Evolutionary conservation across 768 basidiomycete genomes (phyloP).

Genomic region (Psilocybe subaeruginosa): DNA sequence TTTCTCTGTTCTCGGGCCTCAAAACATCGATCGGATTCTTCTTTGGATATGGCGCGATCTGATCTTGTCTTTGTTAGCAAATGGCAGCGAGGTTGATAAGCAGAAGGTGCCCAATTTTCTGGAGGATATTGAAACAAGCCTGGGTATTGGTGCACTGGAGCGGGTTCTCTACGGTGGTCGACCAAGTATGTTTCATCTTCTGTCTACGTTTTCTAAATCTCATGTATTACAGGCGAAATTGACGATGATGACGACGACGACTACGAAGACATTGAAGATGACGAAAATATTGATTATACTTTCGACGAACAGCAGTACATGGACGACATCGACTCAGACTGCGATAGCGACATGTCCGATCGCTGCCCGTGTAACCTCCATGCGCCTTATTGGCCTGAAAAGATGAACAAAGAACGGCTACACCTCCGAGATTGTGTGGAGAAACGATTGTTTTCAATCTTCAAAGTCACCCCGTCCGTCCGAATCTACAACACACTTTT

Average conservation of each 20-base stretch:
- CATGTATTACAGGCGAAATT: constrained; percentile 24
- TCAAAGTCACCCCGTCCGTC: constrained; percentile 51
- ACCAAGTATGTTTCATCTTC: constrained; percentile 40
- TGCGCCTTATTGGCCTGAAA: constrained; percentile 55
- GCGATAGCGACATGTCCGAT: constrained; percentile 26
- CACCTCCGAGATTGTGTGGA: constrained; percentile 49
- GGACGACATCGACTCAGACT: constrained; percentile 31
- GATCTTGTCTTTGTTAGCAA: constrained; percentile 56
- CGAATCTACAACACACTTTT: constrained; percentile 47
- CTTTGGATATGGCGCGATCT: constrained; percentile 77
- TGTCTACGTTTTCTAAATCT: background rate
- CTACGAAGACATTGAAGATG: constrained; percentile 31
- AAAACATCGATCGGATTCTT: constrained; percentile 39
- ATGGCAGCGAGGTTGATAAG: constrained; percentile 30
- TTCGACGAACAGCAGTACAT: constrained; percentile 27
- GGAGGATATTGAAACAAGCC: constrained; percentile 53
- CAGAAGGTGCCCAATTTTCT: constrained; percentile 53
- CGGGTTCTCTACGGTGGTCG: constrained; percentile 58
- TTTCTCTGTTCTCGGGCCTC: constrained; percentile 51
- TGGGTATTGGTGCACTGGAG: constrained; percentile 56
- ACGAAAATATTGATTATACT: constrained; percentile 31
- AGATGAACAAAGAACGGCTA: constrained; percentile 40
- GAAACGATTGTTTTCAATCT: constrained; percentile 45
- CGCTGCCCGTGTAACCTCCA: constrained; percentile 36
- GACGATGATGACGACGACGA: constrained; percentile 31